phyloP scores from a whole-genome alignment of 2,329 filamentous ascomycete species.

The Atkinsonella texensis region DNA sequence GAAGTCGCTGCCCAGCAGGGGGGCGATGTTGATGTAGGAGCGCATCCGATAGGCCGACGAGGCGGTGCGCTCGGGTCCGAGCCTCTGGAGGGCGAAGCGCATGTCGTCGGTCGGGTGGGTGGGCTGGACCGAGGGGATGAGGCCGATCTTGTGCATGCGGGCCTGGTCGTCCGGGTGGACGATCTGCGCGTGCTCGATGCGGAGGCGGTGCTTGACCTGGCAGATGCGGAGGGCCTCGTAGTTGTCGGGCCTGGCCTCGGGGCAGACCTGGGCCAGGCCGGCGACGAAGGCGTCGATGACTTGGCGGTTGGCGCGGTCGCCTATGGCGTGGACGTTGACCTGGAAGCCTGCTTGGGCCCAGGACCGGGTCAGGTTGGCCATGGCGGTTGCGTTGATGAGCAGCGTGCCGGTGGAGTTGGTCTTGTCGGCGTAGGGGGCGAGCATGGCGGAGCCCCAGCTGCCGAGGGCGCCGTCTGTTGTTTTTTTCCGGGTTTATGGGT shows the following conservation, averaged over 20 bases:
- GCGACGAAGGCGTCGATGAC: constrained; percentile 51
- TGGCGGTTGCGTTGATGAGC: constrained; percentile 49
- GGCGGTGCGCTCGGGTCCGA: constrained; percentile 42
- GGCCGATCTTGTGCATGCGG: constrained; percentile 44
- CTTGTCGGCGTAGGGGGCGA: constrained; percentile 56
- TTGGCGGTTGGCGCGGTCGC: constrained; percentile 54
- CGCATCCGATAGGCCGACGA: constrained; percentile 55
- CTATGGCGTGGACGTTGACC: constrained; percentile 63
- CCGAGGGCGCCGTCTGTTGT: constrained; percentile 54
- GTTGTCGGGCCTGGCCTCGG: constrained; percentile 15
- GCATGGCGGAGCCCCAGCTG: constrained; percentile 59
- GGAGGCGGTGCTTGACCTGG: constrained; percentile 45
- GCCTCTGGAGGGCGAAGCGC: constrained; percentile 49
- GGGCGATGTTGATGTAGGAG: constrained; percentile 40
- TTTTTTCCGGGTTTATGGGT: neutral
- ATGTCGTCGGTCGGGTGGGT: constrained; percentile 63
- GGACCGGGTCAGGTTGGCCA: constrained; percentile 38
- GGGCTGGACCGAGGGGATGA: constrained; percentile 58
- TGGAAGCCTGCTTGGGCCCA: constrained; percentile 54
- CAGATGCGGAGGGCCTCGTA: constrained; percentile 30
- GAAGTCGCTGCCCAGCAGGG: constrained; percentile 57
- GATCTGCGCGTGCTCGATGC: constrained; percentile 61
- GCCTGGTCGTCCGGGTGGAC: constrained; percentile 53
- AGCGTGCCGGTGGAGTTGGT: constrained; percentile 50
- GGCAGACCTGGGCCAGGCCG: constrained; percentile 42